phyloP scores from a whole-genome alignment of 768 basidiomycete genomes.

The Amanita pseudoporphyria region DNA sequence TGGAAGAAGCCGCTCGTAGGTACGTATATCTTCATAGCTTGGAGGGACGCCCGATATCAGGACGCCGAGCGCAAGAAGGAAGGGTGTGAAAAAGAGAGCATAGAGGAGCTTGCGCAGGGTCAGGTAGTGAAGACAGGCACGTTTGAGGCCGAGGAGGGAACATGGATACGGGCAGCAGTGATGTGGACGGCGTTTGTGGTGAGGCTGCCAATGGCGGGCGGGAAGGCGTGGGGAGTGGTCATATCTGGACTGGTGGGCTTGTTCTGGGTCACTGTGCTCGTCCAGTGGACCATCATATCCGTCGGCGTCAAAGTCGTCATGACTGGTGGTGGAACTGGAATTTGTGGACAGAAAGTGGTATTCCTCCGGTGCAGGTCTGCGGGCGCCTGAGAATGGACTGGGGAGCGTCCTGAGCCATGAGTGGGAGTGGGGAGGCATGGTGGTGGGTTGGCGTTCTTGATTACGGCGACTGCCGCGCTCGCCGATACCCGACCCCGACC shows the following conservation, averaged over 20 bases:
- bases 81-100: not conserved
- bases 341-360: not conserved
- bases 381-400: not conserved
- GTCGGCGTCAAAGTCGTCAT: not conserved
- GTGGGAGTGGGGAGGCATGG: not conserved
- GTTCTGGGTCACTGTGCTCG: not conserved
- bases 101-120: slow-evolving; percentile 2
- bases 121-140: not conserved
- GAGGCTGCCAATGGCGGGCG: not conserved
- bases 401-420: not conserved
- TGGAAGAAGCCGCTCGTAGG: slow-evolving; percentile 25
- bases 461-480: no score
- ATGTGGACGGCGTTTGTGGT: not conserved
- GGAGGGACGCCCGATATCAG: slow-evolving; percentile 31
- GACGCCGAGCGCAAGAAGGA: slow-evolving; percentile 19
- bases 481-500: no score
- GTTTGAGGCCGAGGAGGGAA: not conserved
- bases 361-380: not conserved
- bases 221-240: no score
- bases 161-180: not conserved
- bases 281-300: no score
- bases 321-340: not conserved
- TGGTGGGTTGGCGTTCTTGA: no score
- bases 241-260: no score
- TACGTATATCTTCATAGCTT: slow-evolving; percentile 24